These are phyloP conservation scores for barley (Hordeum vulgare) DNA, from an alignment of 176 grass and related monocot species.

Conservation along the genomic window DNA sequence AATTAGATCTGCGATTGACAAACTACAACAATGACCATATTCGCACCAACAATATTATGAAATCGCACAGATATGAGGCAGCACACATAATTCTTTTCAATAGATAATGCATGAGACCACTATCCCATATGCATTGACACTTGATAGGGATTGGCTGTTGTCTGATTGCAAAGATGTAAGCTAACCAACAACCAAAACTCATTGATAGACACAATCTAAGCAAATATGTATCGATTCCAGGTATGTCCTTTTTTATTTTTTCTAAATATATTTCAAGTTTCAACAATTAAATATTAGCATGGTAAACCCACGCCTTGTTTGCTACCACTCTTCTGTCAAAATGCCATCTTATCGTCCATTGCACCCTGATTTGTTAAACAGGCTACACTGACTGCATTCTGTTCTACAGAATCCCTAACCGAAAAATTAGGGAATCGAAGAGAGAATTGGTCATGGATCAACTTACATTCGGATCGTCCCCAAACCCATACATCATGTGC, in stretches of 20 bases:
- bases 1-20: too few relatives aligned
- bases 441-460: neutral
- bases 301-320: neutral
- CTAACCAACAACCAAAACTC: neutral
- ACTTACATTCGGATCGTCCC: slow-evolving; percentile 87
- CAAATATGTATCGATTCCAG: neutral
- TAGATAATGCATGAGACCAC: neutral
- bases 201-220: neutral
- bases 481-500: slow-evolving; percentile 99
- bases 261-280: neutral
- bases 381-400: neutral
- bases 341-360: neutral
- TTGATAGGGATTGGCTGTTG: neutral
- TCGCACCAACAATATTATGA: too few relatives aligned
- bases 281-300: neutral
- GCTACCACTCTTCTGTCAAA: neutral
- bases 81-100: too few relatives aligned
- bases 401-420: neutral
- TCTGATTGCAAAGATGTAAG: neutral
- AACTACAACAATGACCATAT: too few relatives aligned
- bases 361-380: neutral
- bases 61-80: too few relatives aligned
- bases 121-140: neutral
- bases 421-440: neutral
- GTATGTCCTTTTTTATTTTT: neutral